Evolutionary conservation across 208 protist genomes (phyloP).

Genomic region (Acanthamoeba healyi): DNA sequence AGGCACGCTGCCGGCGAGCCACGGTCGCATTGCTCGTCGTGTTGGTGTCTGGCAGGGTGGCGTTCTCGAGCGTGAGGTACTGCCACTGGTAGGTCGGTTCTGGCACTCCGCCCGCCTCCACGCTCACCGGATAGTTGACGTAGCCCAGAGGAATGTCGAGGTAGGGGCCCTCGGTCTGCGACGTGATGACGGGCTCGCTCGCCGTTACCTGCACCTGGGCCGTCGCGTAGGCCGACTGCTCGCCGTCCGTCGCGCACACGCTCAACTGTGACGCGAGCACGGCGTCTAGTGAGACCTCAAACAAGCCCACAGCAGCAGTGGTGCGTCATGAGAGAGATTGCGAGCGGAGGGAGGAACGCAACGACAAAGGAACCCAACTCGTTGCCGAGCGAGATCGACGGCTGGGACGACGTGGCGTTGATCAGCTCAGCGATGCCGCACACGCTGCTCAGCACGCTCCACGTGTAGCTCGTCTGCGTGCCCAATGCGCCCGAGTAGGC

Average conservation of each 20-base stretch:
- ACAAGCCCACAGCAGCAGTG: no score
- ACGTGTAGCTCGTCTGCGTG: not conserved
- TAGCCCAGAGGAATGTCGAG: not conserved
- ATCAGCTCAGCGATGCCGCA: not conserved
- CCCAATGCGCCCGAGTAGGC: not conserved
- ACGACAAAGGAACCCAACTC: not conserved
- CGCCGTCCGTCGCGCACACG: not conserved
- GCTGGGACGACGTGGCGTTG: not conserved
- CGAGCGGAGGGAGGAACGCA: no score
- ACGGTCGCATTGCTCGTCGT: not conserved
- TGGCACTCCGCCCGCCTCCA: not conserved
- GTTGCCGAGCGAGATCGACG: not conserved
- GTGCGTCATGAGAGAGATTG: no score
- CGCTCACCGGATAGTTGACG: not conserved
- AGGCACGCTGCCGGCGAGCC: not conserved
- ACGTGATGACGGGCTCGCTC: not conserved
- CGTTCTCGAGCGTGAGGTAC: constrained; percentile 3
- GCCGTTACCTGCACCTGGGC: not conserved
- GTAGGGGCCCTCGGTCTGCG: not conserved
- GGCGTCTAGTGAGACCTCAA: no score
- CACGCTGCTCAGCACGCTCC: not conserved
- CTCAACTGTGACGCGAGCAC: not conserved
- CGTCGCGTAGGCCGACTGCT: not conserved
- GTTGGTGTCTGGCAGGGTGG: not conserved
- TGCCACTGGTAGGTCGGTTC: not conserved